These are phyloP conservation scores for Clonostachys rosea DNA, from an alignment of 2,329 filamentous ascomycete species.

Conservation along the genomic window DNA sequence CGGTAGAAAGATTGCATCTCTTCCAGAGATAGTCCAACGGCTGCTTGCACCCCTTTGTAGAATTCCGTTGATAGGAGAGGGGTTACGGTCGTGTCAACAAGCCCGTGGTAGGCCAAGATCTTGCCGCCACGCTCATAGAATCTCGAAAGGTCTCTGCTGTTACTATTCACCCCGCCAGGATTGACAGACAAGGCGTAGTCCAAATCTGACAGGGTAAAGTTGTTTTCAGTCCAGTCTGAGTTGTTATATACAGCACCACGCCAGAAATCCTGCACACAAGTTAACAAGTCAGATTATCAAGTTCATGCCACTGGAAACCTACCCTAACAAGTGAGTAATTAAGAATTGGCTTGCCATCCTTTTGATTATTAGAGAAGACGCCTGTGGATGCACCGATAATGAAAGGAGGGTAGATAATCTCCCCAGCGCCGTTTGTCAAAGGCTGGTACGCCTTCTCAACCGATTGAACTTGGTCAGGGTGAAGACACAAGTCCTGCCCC, in stretches of 20 bases:
- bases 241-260: neutral
- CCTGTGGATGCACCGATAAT: neutral
- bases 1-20: conserved; percentile 38
- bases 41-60: neutral
- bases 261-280: neutral
- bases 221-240: neutral
- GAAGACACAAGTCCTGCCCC: neutral
- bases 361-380: neutral
- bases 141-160: neutral
- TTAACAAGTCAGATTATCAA: neutral
- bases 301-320: neutral
- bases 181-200: neutral
- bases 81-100: neutral
- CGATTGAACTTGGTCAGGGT: neutral
- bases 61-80: neutral
- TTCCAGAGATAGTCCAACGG: neutral
- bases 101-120: conserved; percentile 1
- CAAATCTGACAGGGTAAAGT: neutral
- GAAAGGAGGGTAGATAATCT: neutral
- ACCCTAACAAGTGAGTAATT: no score
- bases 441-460: neutral
- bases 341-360: neutral
- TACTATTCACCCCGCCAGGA: neutral
- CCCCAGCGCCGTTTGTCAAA: neutral
- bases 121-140: neutral